Percentiles rank a stretch among this genome's conserved stretches.
Conservation (phyloP, 495 filamentous ascomycete species). For the Lasiosphaeriaceae sp. region DNA sequence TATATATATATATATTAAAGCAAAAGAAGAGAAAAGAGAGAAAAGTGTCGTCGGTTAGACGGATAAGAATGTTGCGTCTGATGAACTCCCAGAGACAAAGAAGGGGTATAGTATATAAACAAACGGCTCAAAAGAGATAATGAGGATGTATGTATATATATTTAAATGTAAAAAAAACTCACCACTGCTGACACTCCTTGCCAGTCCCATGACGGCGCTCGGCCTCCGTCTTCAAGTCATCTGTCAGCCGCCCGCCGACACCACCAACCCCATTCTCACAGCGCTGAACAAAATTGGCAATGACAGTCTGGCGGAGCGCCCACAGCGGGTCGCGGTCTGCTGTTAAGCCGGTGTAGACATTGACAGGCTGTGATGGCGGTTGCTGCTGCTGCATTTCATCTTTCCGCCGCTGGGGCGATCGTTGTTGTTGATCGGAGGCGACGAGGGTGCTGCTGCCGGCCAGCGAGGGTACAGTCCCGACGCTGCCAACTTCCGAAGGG, state of each 20-base stretch:
- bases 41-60: neutral
- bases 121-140: no score
- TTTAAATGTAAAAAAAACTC: no score
- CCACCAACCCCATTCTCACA: neutral
- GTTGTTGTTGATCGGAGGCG: neutral
- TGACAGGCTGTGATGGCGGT: no score
- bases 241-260: neutral
- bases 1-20: no score
- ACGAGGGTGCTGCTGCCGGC: no score
- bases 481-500: no score
- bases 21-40: no score
- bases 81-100: no score
- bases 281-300: neutral
- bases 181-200: neutral
- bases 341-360: neutral
- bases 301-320: neutral
- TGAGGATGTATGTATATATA: neutral
- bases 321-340: neutral
- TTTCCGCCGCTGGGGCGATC: neutral
- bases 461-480: no score
- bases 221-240: neutral
- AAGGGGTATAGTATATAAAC: no score
- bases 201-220: neutral
- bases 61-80: neutral
- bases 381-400: neutral